These are phyloP conservation scores for Cercospora sojina DNA, from an alignment of 2,329 filamentous ascomycete genomes.

Conservation along the genomic window DNA sequence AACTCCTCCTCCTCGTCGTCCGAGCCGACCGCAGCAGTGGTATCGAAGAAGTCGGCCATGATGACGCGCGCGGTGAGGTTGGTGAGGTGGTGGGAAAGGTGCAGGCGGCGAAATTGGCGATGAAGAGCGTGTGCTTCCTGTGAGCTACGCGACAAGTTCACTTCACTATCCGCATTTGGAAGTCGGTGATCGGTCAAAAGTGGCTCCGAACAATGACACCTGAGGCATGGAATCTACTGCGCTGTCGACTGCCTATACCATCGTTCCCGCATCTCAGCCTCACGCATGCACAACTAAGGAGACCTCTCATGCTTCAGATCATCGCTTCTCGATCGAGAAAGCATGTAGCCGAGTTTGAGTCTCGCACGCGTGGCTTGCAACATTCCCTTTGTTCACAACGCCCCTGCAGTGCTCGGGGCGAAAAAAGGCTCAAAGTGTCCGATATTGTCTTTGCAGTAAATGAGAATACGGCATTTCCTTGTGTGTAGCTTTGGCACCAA, in stretches of 20 bases:
- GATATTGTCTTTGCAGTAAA: not conserved
- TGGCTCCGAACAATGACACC: not conserved
- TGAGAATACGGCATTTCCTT: not conserved
- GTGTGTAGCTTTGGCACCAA: not conserved
- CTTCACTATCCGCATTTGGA: not conserved
- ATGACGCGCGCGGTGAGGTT: not conserved
- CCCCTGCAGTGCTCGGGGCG: not conserved
- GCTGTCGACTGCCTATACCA: not conserved
- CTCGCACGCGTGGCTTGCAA: not conserved
- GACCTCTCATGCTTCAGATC: not conserved
- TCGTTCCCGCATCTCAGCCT: not conserved
- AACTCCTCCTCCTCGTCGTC: conserved; percentile 81
- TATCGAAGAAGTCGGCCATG: conserved; percentile 62
- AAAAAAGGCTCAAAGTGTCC: not conserved
- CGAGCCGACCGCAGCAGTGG: conserved; percentile 81
- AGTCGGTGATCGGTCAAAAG: not conserved
- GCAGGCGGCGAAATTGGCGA: not conserved
- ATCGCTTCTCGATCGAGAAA: not conserved
- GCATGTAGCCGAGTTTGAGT: not conserved
- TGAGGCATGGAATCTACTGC: not conserved
- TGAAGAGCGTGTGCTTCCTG: not conserved
- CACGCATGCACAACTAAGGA: not conserved
- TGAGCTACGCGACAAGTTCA: conserved; percentile 5
- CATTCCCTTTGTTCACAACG: not conserved
- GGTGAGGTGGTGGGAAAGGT: not conserved